These are phyloP conservation scores for Lophiostoma macrostomum DNA, from an alignment of 495 filamentous ascomycete species.

Conservation along the genomic window DNA sequence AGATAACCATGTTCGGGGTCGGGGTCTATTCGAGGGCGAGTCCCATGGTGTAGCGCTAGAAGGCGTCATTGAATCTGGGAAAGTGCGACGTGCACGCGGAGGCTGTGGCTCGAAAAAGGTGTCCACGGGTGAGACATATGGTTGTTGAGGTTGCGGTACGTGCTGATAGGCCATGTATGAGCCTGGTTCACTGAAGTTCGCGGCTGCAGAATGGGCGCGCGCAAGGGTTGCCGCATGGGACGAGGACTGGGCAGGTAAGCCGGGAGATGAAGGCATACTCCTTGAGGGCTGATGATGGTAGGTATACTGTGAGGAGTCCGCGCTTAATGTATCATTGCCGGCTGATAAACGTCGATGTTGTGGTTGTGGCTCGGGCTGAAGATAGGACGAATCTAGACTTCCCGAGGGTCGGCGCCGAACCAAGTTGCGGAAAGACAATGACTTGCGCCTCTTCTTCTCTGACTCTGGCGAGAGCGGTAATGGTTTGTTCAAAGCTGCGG, in stretches of 20 bases:
- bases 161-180: constrained; percentile 6
- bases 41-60: constrained; percentile 12
- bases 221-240: background rate
- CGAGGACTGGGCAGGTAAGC: constrained; percentile 2
- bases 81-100: constrained; percentile 26
- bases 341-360: constrained; percentile 18
- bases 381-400: constrained; percentile 19
- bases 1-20: constrained; percentile 30
- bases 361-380: constrained; percentile 22
- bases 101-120: constrained; percentile 14
- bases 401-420: constrained; percentile 25
- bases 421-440: constrained; percentile 22
- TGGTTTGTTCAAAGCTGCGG: constrained; percentile 16
- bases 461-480: constrained; percentile 25
- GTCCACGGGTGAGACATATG: no score
- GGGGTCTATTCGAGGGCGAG: constrained; percentile 7
- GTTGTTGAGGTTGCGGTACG: background rate
- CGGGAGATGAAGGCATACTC: constrained; percentile 30
- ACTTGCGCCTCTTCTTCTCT: constrained; percentile 22
- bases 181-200: background rate
- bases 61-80: constrained; percentile 24
- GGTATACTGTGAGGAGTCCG: constrained; percentile 14
- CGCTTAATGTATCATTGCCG: constrained; percentile 13
- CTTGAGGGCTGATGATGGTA: constrained; percentile 22
- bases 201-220: constrained; percentile 15